Percentiles rank a stretch among this genome's conserved stretches.
phyloP scores from a whole-genome alignment of 1,284 basidiomycete species.

The Salmacisia buchloeana region DNA sequence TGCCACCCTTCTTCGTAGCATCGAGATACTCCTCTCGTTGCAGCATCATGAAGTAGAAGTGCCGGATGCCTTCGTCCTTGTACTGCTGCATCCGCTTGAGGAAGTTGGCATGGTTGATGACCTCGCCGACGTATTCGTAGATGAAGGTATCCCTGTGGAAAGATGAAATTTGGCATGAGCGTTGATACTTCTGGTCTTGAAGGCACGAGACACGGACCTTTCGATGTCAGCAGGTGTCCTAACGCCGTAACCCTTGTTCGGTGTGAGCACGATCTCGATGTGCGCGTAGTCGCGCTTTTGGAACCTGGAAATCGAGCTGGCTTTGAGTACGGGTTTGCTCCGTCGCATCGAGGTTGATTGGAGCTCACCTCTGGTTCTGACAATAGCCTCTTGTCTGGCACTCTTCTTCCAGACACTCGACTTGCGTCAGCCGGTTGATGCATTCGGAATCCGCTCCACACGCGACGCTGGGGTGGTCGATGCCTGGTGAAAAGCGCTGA shows the following conservation, averaged over 20 bases:
- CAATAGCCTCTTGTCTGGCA: constrained; percentile 78
- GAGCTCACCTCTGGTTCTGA: constrained; percentile 65
- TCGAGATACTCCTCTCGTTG: constrained; percentile 99
- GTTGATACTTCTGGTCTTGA: neutral
- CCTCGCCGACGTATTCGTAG: constrained; percentile 97
- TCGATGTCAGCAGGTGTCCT: constrained; percentile 67
- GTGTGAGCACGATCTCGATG: constrained; percentile 85
- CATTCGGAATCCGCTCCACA: constrained; percentile 89
- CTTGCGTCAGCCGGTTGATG: constrained; percentile 94
- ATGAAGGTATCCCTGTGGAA: constrained; percentile 71
- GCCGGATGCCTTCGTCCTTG: constrained; percentile 82
- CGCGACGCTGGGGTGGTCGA: constrained; percentile 52
- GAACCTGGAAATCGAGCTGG: constrained; percentile 60
- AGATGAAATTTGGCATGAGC: neutral
- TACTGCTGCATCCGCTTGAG: constrained; percentile 91
- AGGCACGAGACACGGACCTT: constrained; percentile 59
- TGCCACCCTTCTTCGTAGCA: constrained; percentile 92
- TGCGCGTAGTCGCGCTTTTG: constrained; percentile 76
- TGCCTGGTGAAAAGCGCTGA: constrained; percentile 9
- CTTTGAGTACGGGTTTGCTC: neutral
- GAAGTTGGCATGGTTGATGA: constrained; percentile 80
- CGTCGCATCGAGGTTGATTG: neutral
- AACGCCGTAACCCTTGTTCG: constrained; percentile 91
- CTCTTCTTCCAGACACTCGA: constrained; percentile 83
- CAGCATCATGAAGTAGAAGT: constrained; percentile 99